Evolutionary conservation across 1,284 basidiomycete genomes (phyloP).

Genomic region (Sparassis latifolia): DNA sequence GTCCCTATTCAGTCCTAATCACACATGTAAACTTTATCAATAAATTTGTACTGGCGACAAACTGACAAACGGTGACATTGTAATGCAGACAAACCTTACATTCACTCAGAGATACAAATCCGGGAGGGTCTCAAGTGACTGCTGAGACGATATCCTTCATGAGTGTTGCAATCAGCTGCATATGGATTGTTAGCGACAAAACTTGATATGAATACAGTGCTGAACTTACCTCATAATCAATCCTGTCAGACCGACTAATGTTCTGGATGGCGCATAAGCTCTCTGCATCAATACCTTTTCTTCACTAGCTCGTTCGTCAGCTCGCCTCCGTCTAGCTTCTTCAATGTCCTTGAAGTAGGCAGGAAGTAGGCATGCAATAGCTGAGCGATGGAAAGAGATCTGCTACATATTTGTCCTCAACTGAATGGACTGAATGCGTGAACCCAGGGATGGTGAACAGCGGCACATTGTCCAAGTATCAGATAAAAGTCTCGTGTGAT

Average conservation of each 20-base stretch:
- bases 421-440: constrained; percentile 75
- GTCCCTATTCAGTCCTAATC: too few relatives aligned
- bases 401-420: constrained; percentile 83
- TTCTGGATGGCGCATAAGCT: constrained; percentile 53
- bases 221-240: constrained; percentile 68
- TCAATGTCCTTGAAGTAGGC: constrained; percentile 23
- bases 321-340: constrained; percentile 38
- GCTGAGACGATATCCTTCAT: constrained; percentile 61
- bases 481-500: constrained; percentile 76
- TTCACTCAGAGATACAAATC: too few relatives aligned
- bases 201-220: too few relatives aligned
- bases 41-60: too few relatives aligned
- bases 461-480: constrained; percentile 80
- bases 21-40: too few relatives aligned
- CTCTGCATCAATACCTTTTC: constrained; percentile 48
- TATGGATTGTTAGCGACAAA: not conserved
- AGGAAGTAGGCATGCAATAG: constrained; percentile 35
- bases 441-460: constrained; percentile 82
- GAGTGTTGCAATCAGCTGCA: constrained; percentile 62
- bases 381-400: constrained; percentile 58
- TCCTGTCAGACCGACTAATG: constrained; percentile 55
- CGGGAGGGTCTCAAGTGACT: too few relatives aligned
- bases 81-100: too few relatives aligned
- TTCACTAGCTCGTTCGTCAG: constrained; percentile 41
- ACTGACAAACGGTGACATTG: too few relatives aligned